Percentiles rank a stretch among this genome's conserved stretches.
Evolutionary conservation across 2,329 filamentous ascomycete genomes (phyloP).

Genomic region (Lasiodiplodia hormozganensis): DNA sequence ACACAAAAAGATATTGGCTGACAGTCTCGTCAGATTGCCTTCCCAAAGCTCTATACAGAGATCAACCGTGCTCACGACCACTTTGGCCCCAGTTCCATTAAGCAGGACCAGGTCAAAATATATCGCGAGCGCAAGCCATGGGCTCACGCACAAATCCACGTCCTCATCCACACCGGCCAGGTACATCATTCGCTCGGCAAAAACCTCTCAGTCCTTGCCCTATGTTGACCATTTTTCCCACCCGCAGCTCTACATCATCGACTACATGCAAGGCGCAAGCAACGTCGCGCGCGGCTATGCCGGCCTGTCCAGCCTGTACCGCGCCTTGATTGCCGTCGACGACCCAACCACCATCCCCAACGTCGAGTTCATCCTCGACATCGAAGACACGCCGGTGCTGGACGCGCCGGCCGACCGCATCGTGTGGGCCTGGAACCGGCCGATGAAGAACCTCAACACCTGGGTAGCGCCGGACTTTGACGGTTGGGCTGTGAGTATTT

Average conservation of each 20-base stretch:
- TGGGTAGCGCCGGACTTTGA: constrained; percentile 33
- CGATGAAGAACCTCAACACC: constrained; percentile 10
- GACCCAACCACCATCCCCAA: constrained; percentile 26
- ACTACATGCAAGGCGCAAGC: constrained; percentile 9
- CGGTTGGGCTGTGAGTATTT: constrained; percentile 31
- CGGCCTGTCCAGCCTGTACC: constrained; percentile 16
- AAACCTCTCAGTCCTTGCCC: not conserved
- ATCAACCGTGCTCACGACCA: constrained; percentile 7
- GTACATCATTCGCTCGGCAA: not conserved
- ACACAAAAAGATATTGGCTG: not conserved
- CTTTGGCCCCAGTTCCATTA: not conserved
- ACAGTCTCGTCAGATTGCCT: constrained; percentile 4
- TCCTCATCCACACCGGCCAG: constrained; percentile 25
- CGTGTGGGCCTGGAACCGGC: constrained; percentile 29
- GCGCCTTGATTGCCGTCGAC: constrained; percentile 14
- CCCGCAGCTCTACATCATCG: constrained; percentile 17
- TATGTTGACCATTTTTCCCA: not conserved
- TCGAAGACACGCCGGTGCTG: constrained; percentile 8
- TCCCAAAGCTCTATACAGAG: constrained; percentile 18
- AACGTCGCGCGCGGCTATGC: constrained; percentile 15
- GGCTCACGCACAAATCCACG: constrained; percentile 13
- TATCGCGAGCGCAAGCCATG: not conserved
- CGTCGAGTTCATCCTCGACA: constrained; percentile 28
- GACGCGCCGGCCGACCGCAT: constrained; percentile 31
- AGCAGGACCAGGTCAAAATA: constrained; percentile 1